Base-by-base conservation (phyloP, 257 asterid species). In the Jacaranda mimosifolia region DNA sequence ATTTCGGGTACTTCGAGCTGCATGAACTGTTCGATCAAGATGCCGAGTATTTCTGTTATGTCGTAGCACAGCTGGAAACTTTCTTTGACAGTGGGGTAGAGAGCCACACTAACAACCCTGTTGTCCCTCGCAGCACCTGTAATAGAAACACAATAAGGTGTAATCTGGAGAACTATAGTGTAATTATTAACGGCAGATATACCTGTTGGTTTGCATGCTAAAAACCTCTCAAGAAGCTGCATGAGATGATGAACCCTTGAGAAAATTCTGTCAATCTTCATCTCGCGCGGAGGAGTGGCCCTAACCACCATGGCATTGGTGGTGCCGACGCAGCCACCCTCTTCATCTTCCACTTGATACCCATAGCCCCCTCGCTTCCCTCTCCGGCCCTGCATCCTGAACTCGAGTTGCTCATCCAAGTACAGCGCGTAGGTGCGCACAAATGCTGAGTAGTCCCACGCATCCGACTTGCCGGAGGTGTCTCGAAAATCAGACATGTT, bases 391-490 rank as follows among this genome's bases (percentile, higher is more conserved):
- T 92, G 96, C 94, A 96, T 89, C 85, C 86, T 76, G 15, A 86
- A 82, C 86, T 94, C 97, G 12, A 96, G 96, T 53, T 87, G 92
- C 79, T 94, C 97, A 26, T 96, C 98, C 15, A 96, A 83, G 74
- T 91, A 96, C 73, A 90, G 43, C 0, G 93, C 96, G 53, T 93
- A 93, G 0, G 97, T 88, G 10, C 97, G 75, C 19, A 92, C 98
- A 6, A 96, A 96, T 0, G 97, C 95, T 0, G 99, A 93, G 79
- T 85, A 91, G 63, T 94, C 99, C 99, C 99, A 96, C 0, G 97
- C 84, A 48, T 92, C 68, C 0, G 91, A 81, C 63, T 79, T 74
- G 1, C 85, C 89, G 5, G 91, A 85, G 17, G 92, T 80, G 81
- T 94, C 99, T 0, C 97, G 85, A 43, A 96, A 96, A 66, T 94